Percentiles rank a stretch among this genome's conserved stretches.
These are phyloP conservation scores for Coemansia sp. DNA, from an alignment of 192 early-diverging fungal species.

Conservation along the genomic window DNA sequence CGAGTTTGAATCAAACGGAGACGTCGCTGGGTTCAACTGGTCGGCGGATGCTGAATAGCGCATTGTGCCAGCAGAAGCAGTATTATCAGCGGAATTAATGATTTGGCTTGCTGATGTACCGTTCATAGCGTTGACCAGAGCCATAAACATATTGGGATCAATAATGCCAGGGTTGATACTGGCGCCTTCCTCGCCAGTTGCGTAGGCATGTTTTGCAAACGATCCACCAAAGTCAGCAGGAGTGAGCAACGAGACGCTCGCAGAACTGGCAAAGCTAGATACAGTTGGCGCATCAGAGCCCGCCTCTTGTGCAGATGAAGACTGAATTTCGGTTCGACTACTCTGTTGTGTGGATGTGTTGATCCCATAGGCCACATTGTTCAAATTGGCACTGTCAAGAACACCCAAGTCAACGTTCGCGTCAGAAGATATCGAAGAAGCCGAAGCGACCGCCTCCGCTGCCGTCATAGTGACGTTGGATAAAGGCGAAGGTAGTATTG, in stretches of 20 bases:
- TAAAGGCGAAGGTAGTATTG: conserved; percentile 42
- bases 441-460: background rate
- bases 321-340: background rate
- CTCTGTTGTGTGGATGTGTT: background rate
- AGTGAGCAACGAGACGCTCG: background rate
- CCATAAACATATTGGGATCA: conserved; percentile 32
- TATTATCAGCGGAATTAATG: background rate
- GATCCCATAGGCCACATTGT: background rate
- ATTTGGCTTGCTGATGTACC: background rate
- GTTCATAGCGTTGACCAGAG: conserved; percentile 49
- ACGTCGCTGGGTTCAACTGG: conserved; percentile 16
- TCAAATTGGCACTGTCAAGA: background rate
- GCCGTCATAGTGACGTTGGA: conserved; percentile 35
- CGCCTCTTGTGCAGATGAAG: background rate
- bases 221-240: background rate
- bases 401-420: conserved; percentile 17
- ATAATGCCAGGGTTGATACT: background rate
- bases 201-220: background rate
- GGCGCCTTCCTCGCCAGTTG: background rate
- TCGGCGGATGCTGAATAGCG: background rate
- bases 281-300: conserved; percentile 2
- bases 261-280: conserved; percentile 5
- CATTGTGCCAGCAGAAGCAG: background rate
- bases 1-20: conserved; percentile 31
- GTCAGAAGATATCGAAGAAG: conserved; percentile 12